Percentiles rank a stretch among this genome's conserved stretches.
These are phyloP conservation scores for Mycena pura DNA, from an alignment of 768 basidiomycete genomes.

Conservation along the genomic window DNA sequence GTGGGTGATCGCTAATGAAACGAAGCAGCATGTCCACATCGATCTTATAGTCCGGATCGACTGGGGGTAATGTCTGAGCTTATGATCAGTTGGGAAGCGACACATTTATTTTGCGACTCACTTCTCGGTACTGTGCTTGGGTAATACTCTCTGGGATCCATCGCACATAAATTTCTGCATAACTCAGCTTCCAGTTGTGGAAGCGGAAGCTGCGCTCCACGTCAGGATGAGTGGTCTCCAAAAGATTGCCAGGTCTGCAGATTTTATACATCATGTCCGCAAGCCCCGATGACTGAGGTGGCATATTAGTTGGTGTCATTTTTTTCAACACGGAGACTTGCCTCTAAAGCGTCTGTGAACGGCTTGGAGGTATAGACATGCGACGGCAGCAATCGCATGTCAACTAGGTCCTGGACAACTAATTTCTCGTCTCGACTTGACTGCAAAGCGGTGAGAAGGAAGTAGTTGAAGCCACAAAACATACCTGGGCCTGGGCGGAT, in stretches of 20 bases:
- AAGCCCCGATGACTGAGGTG: not conserved
- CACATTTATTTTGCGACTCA: not conserved
- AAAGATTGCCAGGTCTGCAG: not conserved
- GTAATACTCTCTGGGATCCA: not conserved
- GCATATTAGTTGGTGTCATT: not conserved
- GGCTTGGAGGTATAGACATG: not conserved
- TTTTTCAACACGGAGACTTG: not conserved
- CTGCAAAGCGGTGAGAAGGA: not conserved
- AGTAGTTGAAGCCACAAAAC: not conserved
- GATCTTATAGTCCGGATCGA: not conserved
- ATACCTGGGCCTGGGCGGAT: not conserved
- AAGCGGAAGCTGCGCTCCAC: not conserved
- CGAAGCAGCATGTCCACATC: not conserved
- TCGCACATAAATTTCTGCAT: not conserved
- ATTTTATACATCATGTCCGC: not conserved
- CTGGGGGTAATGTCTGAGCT: not conserved
- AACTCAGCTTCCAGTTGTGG: not conserved
- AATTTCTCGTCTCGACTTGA: not conserved
- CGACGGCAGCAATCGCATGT: not conserved
- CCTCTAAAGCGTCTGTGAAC: not conserved
- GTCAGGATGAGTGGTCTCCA: not conserved
- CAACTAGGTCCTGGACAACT: not conserved
- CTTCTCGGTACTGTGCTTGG: not conserved
- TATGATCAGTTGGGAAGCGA: not conserved
- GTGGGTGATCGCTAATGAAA: not conserved